Conservation (phyloP, 2,329 filamentous ascomycete genomes). For the Epichloe aotearoae region DNA sequence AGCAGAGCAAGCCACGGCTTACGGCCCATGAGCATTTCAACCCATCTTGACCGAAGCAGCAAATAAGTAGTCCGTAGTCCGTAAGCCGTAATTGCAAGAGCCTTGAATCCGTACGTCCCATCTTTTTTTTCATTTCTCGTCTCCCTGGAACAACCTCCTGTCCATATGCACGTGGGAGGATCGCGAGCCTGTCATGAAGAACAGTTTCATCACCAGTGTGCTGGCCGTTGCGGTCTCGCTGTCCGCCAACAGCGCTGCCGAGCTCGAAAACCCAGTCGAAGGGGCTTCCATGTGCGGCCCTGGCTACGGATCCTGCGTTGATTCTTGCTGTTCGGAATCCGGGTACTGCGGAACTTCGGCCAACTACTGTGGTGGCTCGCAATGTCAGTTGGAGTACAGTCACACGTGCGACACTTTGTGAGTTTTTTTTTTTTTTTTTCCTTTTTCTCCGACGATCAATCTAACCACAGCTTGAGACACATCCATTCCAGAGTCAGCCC, state of each 20-base stretch:
- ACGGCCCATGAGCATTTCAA: too few species aligned
- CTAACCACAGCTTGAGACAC: too few species aligned
- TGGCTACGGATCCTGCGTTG: constrained; percentile 21
- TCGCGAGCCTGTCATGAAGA: background rate
- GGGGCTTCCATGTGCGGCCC: constrained; percentile 16
- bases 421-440: constrained; percentile 9
- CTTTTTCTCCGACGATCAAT: too few species aligned
- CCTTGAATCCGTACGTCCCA: background rate
- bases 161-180: too few species aligned
- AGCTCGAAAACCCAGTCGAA: background rate
- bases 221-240: background rate
- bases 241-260: background rate
- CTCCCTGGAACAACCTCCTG: too few species aligned
- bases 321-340: constrained; percentile 23
- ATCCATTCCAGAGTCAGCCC: constrained; percentile 7
- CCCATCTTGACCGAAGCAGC: too few species aligned
- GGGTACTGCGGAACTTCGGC: constrained; percentile 24
- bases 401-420: constrained; percentile 28
- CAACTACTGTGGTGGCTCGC: constrained; percentile 23
- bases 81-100: background rate
- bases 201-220: background rate
- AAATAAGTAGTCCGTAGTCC: too few species aligned
- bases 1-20: too few species aligned
- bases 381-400: constrained; percentile 26
- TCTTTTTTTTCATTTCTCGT: background rate